Conservation (phyloP, 2,329 filamentous ascomycete genomes). For the Calonectria multiphialidica region DNA sequence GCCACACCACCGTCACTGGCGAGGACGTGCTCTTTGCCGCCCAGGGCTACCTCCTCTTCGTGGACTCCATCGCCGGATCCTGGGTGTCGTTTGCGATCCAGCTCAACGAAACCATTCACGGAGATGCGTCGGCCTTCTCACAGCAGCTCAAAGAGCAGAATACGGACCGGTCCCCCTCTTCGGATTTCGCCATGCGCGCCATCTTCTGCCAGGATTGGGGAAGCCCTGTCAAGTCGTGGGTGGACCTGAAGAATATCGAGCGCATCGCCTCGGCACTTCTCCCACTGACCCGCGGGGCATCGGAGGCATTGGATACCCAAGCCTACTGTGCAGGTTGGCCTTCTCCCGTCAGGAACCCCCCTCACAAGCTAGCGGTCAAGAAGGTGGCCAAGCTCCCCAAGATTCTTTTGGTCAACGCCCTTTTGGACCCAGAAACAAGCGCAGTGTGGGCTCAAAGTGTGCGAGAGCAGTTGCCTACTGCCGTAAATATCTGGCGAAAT, state of each 20-base stretch:
- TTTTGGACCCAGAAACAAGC: constrained; percentile 38
- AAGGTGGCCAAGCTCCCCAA: constrained; percentile 22
- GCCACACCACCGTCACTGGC: constrained; percentile 33
- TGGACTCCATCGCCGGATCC: constrained; percentile 18
- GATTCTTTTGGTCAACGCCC: constrained; percentile 31
- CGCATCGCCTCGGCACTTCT: constrained; percentile 23
- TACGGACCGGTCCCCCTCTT: neutral
- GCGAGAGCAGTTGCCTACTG: constrained; percentile 30
- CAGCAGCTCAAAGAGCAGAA: constrained; percentile 12
- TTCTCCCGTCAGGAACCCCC: constrained; percentile 28
- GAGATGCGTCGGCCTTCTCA: constrained; percentile 36
- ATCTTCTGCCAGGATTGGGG: constrained; percentile 41
- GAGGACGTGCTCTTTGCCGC: constrained; percentile 37
- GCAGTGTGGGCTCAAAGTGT: constrained; percentile 35
- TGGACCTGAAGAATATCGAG: constrained; percentile 31
- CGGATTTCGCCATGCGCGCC: constrained; percentile 31
- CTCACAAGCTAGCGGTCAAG: constrained; percentile 14
- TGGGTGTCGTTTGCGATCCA: constrained; percentile 31
- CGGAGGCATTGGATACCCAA: constrained; percentile 30
- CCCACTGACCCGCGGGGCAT: constrained; percentile 32
- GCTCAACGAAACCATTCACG: constrained; percentile 29
- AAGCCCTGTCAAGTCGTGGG: constrained; percentile 23
- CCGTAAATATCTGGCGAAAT: constrained; percentile 40
- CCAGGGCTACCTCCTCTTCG: constrained; percentile 29
- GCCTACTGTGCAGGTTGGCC: constrained; percentile 39